A percentile compares a stretch with the other conserved stretches of the same genome.
Evolutionary conservation across 805 yeast genomes (phyloP).

Genomic region (Helenozyma rhizophorensis): DNA sequence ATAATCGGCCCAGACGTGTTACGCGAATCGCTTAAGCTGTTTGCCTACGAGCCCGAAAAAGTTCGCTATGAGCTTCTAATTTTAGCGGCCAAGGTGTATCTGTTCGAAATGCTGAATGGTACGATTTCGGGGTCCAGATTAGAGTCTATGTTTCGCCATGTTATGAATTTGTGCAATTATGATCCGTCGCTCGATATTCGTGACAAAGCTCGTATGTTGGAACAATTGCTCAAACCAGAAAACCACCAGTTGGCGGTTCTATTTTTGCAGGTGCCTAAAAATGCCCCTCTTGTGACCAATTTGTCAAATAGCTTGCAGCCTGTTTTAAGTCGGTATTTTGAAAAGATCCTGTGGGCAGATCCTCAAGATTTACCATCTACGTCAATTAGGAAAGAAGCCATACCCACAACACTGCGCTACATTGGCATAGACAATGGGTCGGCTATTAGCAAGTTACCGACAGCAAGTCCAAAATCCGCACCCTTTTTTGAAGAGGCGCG

Average conservation of each 20-base stretch:
- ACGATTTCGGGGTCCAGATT: constrained; percentile 16
- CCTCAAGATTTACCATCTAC: constrained; percentile 24
- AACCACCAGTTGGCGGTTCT: constrained; percentile 61
- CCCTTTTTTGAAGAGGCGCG: constrained; percentile 18
- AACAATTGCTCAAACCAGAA: constrained; percentile 47
- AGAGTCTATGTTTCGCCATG: constrained; percentile 55
- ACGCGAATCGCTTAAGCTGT: constrained; percentile 50
- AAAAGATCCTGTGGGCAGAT: constrained; percentile 45
- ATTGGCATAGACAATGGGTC: constrained; percentile 11
- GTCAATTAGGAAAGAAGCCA: constrained; percentile 26
- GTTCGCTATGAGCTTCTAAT: constrained; percentile 71
- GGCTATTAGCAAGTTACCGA: too few relatives aligned
- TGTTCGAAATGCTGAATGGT: constrained; percentile 11
- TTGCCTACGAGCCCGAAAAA: constrained; percentile 48
- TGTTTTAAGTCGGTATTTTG: constrained; percentile 16
- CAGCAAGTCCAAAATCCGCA: too few relatives aligned
- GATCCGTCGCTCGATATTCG: constrained; percentile 76
- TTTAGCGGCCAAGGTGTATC: constrained; percentile 65
- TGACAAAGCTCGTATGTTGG: constrained; percentile 76
- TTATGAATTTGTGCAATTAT: constrained; percentile 61
- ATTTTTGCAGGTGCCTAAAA: constrained; percentile 74
- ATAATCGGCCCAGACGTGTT: constrained; percentile 71
- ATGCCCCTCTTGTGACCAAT: constrained; percentile 41
- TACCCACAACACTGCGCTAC: constrained; percentile 8
- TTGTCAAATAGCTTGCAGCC: constrained; percentile 1